Percentiles rank a stretch among this genome's conserved stretches.
Conservation (phyloP, 345 rosid species). For the Heritiera littoralis region DNA sequence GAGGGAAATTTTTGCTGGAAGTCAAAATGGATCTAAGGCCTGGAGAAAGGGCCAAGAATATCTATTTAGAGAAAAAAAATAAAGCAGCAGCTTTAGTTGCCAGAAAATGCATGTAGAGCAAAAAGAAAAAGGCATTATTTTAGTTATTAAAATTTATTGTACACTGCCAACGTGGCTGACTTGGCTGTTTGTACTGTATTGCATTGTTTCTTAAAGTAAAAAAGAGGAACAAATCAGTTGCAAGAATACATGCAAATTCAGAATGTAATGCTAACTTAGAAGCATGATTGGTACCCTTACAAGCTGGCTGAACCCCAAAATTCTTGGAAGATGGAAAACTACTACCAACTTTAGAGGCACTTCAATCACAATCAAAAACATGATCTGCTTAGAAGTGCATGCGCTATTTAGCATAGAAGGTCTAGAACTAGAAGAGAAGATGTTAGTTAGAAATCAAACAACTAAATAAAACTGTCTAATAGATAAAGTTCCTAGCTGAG, state of each 20-base stretch:
- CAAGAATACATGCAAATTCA: neutral
- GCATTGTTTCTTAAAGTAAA: neutral
- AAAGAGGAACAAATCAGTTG: neutral
- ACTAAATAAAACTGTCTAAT: neutral
- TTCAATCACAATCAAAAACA: neutral
- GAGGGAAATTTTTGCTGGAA: neutral
- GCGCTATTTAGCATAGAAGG: neutral
- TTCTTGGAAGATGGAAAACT: slow-evolving; percentile 4
- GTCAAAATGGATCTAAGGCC: neutral
- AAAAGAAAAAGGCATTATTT: neutral
- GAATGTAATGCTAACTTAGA: neutral
- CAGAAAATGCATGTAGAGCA: neutral
- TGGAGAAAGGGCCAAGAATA: neutral
- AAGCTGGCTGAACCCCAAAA: neutral
- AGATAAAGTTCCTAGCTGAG: neutral
- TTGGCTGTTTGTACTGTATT: neutral
- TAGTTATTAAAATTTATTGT: neutral
- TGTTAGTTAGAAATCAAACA: neutral
- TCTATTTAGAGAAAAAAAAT: neutral
- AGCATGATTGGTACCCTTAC: neutral
- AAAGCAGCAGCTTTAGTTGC: neutral
- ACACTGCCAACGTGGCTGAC: neutral
- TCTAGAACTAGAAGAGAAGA: neutral
- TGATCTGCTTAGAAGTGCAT: slow-evolving; percentile 19
- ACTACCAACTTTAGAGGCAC: slow-evolving; percentile 18